Evolutionary conservation across 345 rosid genomes (phyloP).

Genomic region (Syzygium grande): DNA sequence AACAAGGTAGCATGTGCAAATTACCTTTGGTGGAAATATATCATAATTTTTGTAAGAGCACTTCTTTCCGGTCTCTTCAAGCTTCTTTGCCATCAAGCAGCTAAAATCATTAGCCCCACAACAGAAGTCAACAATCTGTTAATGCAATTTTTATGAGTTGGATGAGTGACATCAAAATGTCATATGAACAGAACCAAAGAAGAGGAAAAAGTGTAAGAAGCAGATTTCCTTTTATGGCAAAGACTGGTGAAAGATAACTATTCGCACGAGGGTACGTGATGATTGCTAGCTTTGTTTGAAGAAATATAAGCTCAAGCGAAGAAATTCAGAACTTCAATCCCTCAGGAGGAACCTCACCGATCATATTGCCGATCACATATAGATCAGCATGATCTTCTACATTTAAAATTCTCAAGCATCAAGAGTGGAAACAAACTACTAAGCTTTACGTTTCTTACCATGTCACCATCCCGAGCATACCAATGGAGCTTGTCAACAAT

Average conservation of each 20-base stretch:
- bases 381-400: neutral
- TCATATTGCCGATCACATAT: neutral
- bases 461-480: conserved; percentile 81
- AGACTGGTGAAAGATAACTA: neutral
- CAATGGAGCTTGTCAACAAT: conserved; percentile 77
- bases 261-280: neutral
- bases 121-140: conserved; percentile 90
- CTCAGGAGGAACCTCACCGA: neutral
- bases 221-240: neutral
- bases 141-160: neutral
- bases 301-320: neutral
- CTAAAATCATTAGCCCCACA: conserved; percentile 98
- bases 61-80: conserved; percentile 74
- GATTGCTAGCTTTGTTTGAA: neutral
- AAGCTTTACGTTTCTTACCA: conserved; percentile 34
- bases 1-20: neutral
- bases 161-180: neutral
- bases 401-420: neutral
- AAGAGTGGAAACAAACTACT: neutral
- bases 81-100: conserved; percentile 64
- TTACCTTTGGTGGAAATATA: conserved; percentile 68
- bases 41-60: conserved; percentile 83
- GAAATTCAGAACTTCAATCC: neutral
- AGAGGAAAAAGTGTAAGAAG: neutral
- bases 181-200: neutral